Base-by-base conservation (phyloP, 2,329 filamentous ascomycete species). In the Fusarium sambucinum region DNA sequence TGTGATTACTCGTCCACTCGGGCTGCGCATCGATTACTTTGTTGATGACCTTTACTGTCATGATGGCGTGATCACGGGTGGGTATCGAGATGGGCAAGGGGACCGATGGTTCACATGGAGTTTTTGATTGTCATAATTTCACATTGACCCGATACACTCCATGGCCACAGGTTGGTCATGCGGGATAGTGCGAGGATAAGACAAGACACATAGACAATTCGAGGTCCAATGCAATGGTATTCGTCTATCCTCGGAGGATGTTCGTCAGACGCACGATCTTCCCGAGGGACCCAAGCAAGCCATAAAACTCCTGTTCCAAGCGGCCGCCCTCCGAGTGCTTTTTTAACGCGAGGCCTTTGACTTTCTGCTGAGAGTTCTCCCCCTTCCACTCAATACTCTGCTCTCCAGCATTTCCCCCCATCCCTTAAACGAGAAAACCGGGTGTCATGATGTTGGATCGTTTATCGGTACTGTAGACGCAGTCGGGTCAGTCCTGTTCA, bases 251-350 rank as follows among this genome's bases (percentile, higher is more conserved):
- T 77, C 76, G 74, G 74, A 78, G 77, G 75, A 80, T 76, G 74
- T 77, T 80, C 77, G 78, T 80, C 76, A 80, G 75, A 80, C 74
- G 77, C 75, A 78, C 78, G 72, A 78, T 79, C 76, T 76, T 80
- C 78, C 78, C 77, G 74, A 77, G 51, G 63, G 80, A 80, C 78
- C 76, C 79, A 79, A 81, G 78, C 78, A 80, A 79, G 77, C 78
- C 79, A 78, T 78, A 77, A 78, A 80, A 82, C 80, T 81, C 80
- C 80, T 74, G 75, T 81, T 80, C 78, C 79, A 79, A 81, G 79
- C 77, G 78, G 78, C 78, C 79, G 78, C 77, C 78, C 75, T 79
- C 76, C 78, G 76, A 80, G 76, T 77, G 74, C 72, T 75, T 76
- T 76, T 78, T 59, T 55, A 72, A 71, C 73, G 74, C 74, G 72